These are phyloP conservation scores for Funneliformis mosseae DNA, from an alignment of 192 early-diverging fungal genomes.

Conservation along the genomic window DNA sequence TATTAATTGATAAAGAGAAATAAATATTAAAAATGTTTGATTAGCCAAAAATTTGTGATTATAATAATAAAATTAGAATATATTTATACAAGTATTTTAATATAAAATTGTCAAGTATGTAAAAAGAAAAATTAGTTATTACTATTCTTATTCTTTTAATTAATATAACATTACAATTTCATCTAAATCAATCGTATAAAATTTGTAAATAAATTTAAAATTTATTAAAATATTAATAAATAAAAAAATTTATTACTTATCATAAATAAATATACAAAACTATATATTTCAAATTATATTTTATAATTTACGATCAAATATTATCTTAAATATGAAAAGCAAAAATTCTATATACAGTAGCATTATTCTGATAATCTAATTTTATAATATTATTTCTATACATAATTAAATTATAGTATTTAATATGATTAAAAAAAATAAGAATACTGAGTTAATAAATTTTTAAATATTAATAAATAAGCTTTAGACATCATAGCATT, in stretches of 20 bases:
- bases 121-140: not conserved
- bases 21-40: conserved; percentile 12
- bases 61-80: not conserved
- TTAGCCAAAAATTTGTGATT: not conserved
- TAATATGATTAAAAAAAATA: not conserved
- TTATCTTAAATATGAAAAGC: not conserved
- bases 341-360: not conserved
- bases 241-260: not conserved
- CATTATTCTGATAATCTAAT: not conserved
- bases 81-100: not conserved
- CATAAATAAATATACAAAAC: not conserved
- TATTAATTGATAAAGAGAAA: not conserved
- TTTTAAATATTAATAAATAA: not conserved
- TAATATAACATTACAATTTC: not conserved
- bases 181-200: not conserved
- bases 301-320: not conserved
- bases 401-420: not conserved
- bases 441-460: not conserved
- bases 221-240: not conserved
- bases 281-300: not conserved
- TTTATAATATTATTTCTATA: not conserved
- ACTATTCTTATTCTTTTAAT: not conserved
- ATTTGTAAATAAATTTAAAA: not conserved
- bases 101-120: not conserved
- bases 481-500: not conserved